These are phyloP conservation scores for Arabidopsis hybrid DNA, from an alignment of 441 rosid genomes.

Conservation along the genomic window DNA sequence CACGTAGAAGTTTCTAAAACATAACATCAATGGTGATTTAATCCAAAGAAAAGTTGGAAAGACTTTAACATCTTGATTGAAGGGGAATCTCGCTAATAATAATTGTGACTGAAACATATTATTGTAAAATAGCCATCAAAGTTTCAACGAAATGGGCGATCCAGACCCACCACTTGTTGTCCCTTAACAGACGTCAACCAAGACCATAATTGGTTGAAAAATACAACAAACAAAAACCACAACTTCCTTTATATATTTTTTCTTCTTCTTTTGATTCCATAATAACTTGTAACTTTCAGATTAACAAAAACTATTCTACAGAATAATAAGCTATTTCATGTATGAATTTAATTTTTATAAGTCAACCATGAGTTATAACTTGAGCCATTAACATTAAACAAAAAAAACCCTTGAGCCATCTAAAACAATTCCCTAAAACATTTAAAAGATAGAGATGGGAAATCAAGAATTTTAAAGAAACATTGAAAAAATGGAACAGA, in stretches of 20 bases:
- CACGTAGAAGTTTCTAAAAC: neutral
- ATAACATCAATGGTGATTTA: neutral
- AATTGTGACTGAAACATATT: neutral
- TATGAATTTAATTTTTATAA: neutral
- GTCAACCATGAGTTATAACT: neutral
- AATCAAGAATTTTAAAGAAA: no score
- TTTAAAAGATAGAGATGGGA: no score
- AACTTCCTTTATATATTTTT: neutral
- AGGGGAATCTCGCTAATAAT: neutral
- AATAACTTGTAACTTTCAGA: neutral
- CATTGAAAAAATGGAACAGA: no score
- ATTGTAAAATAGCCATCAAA: constrained; percentile 27
- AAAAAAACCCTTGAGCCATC: no score
- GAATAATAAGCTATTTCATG: neutral
- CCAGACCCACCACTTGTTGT: constrained; percentile 32
- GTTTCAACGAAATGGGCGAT: constrained; percentile 15
- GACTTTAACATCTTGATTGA: neutral
- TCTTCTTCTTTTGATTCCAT: neutral
- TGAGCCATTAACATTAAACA: no score
- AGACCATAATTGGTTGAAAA: constrained; percentile 26
- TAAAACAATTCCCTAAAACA: no score
- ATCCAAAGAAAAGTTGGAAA: neutral
- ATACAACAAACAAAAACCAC: neutral
- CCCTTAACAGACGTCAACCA: constrained; percentile 15
- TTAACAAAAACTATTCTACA: neutral